A percentile compares a stretch with the other conserved stretches of the same genome.
Evolutionary conservation across 768 basidiomycete species (phyloP).

Genomic region (Boletellus emodensis): DNA sequence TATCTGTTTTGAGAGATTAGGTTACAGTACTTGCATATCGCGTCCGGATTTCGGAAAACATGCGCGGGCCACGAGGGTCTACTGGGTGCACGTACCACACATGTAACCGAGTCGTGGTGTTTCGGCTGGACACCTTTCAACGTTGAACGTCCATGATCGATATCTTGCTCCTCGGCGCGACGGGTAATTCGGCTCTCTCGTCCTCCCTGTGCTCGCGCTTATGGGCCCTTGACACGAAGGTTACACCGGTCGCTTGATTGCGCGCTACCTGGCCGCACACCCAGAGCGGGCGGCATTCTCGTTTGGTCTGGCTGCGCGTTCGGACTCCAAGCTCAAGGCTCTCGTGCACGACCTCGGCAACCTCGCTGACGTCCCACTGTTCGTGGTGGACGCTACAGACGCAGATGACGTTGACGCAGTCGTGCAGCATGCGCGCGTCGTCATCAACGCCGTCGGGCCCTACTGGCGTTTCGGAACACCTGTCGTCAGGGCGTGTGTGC

Average conservation of each 20-base stretch:
- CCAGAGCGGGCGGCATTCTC: conserved; percentile 57
- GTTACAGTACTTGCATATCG: background rate
- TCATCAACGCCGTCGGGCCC: conserved; percentile 77
- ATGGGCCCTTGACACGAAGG: conserved; percentile 34
- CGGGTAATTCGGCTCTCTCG: conserved; percentile 33
- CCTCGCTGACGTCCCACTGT: conserved; percentile 41
- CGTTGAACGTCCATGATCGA: conserved; percentile 38
- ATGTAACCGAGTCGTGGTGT: background rate
- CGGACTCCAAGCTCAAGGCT: conserved; percentile 52
- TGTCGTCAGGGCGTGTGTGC: conserved; percentile 76
- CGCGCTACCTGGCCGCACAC: conserved; percentile 63
- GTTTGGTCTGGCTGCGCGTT: conserved; percentile 68
- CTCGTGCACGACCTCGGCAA: conserved; percentile 43
- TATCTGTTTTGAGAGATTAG: background rate
- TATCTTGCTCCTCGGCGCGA: conserved; percentile 70
- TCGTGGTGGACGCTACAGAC: conserved; percentile 60
- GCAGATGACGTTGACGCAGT: conserved; percentile 49
- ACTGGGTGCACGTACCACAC: background rate
- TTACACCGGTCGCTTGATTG: conserved; percentile 66
- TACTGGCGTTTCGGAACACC: conserved; percentile 69
- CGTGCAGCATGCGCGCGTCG: conserved; percentile 57
- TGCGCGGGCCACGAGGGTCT: conserved; percentile 13
- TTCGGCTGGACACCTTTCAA: conserved; percentile 6
- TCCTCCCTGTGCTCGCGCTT: conserved; percentile 6
- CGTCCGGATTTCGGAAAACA: conserved; percentile 1